These are phyloP conservation scores for Aspergillus ochraceus DNA, from an alignment of 2,329 filamentous ascomycete genomes.

Conservation along the genomic window DNA sequence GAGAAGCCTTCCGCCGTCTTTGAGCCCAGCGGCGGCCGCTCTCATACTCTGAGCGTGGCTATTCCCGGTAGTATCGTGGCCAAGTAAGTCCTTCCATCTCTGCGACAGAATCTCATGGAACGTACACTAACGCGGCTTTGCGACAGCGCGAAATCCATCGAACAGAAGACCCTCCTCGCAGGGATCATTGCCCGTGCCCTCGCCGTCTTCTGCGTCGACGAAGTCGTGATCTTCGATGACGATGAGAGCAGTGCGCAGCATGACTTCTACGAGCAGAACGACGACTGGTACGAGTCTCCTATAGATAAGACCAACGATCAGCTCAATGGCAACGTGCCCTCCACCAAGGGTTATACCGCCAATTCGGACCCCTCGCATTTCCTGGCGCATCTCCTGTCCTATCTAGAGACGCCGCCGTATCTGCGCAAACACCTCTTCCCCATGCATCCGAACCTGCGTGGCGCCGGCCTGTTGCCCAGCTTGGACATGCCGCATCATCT, in stretches of 20 bases:
- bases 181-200: constrained; percentile 78
- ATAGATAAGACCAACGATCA: constrained; percentile 22
- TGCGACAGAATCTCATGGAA: neutral
- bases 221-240: constrained; percentile 81
- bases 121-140: neutral
- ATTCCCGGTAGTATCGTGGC: constrained; percentile 75
- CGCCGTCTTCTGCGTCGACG: constrained; percentile 81
- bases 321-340: constrained; percentile 3
- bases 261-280: constrained; percentile 40
- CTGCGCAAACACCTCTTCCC: constrained; percentile 75
- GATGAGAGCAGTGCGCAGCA: constrained; percentile 47
- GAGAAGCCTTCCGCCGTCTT: constrained; percentile 71
- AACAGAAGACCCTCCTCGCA: constrained; percentile 71
- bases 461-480: constrained; percentile 71
- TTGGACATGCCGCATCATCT: constrained; percentile 86
- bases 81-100: constrained; percentile 54
- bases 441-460: constrained; percentile 73
- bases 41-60: constrained; percentile 75
- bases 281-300: constrained; percentile 36
- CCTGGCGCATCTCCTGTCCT: constrained; percentile 74
- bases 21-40: constrained; percentile 61
- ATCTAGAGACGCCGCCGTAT: constrained; percentile 81
- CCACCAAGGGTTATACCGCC: constrained; percentile 55
- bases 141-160: constrained; percentile 66
- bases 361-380: constrained; percentile 77